Evolutionary conservation across 2,329 filamentous ascomycete genomes (phyloP).

Genomic region (Karstenula rhodostoma): DNA sequence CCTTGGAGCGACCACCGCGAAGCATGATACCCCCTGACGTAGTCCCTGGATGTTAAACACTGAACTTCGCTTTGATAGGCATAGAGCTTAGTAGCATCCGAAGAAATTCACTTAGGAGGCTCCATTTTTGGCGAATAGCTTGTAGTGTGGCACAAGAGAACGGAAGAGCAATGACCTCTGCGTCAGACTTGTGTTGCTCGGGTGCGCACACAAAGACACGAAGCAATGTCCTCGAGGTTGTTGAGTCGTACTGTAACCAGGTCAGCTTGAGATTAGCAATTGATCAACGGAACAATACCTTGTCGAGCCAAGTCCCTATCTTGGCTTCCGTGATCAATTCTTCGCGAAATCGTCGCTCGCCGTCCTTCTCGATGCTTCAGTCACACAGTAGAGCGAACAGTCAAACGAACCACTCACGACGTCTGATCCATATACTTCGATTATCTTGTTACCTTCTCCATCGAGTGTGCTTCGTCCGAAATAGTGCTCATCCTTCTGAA

Average conservation of each 20-base stretch:
- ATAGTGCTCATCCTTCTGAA: background rate
- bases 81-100: conserved; percentile 4
- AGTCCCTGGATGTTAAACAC: background rate
- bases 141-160: background rate
- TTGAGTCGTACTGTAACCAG: background rate
- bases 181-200: background rate
- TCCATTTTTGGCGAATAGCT: background rate
- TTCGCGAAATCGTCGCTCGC: conserved; percentile 2
- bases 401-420: background rate
- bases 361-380: background rate
- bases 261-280: no score
- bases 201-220: conserved; percentile 6
- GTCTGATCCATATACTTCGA: background rate
- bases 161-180: conserved; percentile 4
- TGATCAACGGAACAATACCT: background rate
- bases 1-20: conserved; percentile 2
- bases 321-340: background rate
- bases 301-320: conserved; percentile 3
- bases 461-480: background rate
- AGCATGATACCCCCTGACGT: background rate
- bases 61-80: conserved; percentile 3
- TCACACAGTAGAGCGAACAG: no score
- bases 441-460: background rate
- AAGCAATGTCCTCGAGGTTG: background rate
- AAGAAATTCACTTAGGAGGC: conserved; percentile 1